These are phyloP conservation scores for Rhodofomes roseus DNA, from an alignment of 1,284 basidiomycete species.

Conservation along the genomic window DNA sequence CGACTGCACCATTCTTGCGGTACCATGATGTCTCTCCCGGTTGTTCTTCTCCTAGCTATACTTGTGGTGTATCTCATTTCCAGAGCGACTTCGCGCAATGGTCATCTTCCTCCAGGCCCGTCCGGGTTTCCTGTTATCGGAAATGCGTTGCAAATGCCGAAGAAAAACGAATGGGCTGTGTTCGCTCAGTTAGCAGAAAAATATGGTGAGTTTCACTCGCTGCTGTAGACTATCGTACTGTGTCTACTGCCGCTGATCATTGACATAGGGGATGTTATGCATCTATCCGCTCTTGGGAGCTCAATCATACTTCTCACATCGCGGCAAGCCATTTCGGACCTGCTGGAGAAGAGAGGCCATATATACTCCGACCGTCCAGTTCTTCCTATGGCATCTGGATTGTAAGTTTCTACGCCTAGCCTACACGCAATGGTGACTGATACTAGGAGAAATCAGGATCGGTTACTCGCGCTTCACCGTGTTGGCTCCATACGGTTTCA, in stretches of 20 bases:
- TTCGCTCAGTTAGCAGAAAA: slow-evolving; percentile 1
- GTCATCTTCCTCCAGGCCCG: slow-evolving; percentile 6
- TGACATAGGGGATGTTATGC: slow-evolving; percentile 4
- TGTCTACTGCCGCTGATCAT: background rate
- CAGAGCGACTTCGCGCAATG: background rate
- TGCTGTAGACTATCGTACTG: background rate
- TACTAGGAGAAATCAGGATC: background rate
- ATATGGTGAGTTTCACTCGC: slow-evolving; percentile 8
- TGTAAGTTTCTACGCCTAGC: background rate
- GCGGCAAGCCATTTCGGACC: slow-evolving; percentile 8
- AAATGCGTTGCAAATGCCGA: slow-evolving; percentile 5
- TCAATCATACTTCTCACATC: slow-evolving; percentile 4
- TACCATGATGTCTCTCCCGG: background rate
- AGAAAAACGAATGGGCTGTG: background rate
- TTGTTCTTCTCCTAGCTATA: background rate
- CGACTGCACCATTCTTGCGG: background rate
- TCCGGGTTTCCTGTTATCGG: slow-evolving; percentile 1
- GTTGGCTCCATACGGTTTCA: background rate
- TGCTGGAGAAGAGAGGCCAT: slow-evolving; percentile 15
- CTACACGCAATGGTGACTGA: background rate
- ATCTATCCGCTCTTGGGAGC: slow-evolving; percentile 5
- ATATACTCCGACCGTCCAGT: slow-evolving; percentile 13
- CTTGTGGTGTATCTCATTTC: background rate
- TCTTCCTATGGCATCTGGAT: slow-evolving; percentile 9
- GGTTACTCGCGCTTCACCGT: background rate